A percentile compares a stretch with the other conserved stretches of the same genome.
Conservation (phyloP, 805 yeast genomes). For the Suhomyces faveliae region DNA sequence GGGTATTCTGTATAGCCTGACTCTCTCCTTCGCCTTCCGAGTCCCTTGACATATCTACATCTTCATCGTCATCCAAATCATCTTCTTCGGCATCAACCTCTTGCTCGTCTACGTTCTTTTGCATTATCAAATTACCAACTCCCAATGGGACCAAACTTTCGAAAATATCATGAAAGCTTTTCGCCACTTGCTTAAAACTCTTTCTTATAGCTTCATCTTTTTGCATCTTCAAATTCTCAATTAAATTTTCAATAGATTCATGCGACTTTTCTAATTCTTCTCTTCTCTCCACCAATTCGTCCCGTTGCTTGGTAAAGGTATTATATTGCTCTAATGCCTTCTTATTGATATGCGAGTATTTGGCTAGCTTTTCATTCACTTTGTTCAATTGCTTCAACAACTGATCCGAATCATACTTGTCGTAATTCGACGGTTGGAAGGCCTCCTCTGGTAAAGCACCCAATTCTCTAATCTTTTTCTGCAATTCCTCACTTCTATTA, state of each 20-base stretch:
- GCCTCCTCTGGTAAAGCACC: constrained; percentile 93
- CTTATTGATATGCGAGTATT: constrained; percentile 77
- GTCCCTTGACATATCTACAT: constrained; percentile 11
- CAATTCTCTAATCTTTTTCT: constrained; percentile 69
- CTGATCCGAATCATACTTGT: constrained; percentile 46
- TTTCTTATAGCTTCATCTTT: constrained; percentile 79
- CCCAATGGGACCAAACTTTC: constrained; percentile 83
- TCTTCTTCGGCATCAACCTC: constrained; percentile 13
- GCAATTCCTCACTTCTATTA: constrained; percentile 67
- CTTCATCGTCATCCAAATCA: constrained; percentile 16
- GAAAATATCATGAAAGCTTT: constrained; percentile 71
- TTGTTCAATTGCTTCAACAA: constrained; percentile 53
- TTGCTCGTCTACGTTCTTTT: constrained; percentile 26
- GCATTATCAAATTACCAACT: constrained; percentile 70
- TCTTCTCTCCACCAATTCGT: constrained; percentile 61
- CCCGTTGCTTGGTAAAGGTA: constrained; percentile 70
- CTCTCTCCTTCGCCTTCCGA: constrained; percentile 15
- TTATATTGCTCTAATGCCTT: constrained; percentile 84
- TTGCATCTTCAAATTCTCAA: constrained; percentile 66
- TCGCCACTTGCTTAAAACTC: constrained; percentile 75
- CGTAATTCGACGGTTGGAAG: constrained; percentile 44
- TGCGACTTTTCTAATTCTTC: constrained; percentile 69
- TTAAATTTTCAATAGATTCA: constrained; percentile 68
- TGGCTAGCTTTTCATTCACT: constrained; percentile 56
- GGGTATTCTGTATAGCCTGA: constrained; percentile 5